Percentiles rank a stretch among this genome's conserved stretches.
Conservation (phyloP, 352 stramenopile species). For the Globisporangium emineosum region DNA sequence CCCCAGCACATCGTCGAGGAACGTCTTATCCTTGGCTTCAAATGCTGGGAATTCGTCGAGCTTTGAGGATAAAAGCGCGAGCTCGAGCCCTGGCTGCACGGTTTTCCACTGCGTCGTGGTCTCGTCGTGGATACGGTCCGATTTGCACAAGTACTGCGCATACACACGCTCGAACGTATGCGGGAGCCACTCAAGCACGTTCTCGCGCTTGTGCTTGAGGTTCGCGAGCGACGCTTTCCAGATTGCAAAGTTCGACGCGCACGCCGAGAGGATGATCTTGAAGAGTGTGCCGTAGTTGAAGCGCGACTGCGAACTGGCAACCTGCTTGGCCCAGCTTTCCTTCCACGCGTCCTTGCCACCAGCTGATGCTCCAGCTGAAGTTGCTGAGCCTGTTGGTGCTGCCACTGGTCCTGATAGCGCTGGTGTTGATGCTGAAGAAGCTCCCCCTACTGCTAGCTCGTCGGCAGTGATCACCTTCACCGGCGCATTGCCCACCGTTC, state of each 20-base stretch:
- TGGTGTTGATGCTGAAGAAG: conserved; percentile 12
- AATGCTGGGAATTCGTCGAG: conserved; percentile 68
- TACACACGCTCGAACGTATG: conserved; percentile 73
- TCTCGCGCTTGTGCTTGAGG: conserved; percentile 64
- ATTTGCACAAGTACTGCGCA: conserved; percentile 66
- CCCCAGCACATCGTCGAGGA: conserved; percentile 77
- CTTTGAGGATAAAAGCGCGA: conserved; percentile 53
- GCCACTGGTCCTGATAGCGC: neutral
- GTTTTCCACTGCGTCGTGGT: conserved; percentile 63
- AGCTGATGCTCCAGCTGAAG: conserved; percentile 6
- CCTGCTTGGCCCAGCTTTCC: conserved; percentile 75
- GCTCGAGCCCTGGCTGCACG: conserved; percentile 72
- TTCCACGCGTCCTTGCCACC: conserved; percentile 45
- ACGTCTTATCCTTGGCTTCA: conserved; percentile 50
- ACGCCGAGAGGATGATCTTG: conserved; percentile 69
- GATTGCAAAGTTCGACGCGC: conserved; percentile 58
- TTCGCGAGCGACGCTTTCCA: conserved; percentile 69
- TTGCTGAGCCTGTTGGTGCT: neutral
- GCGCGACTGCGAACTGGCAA: conserved; percentile 57
- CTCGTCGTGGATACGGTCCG: conserved; percentile 74
- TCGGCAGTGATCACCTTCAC: conserved; percentile 33
- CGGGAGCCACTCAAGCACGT: conserved; percentile 74
- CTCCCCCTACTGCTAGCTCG: conserved; percentile 13
- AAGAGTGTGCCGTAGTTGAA: conserved; percentile 73
- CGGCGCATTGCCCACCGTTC: conserved; percentile 44